Conservation (phyloP, 352 stramenopile species). For the Elongisporangium anandrum region DNA sequence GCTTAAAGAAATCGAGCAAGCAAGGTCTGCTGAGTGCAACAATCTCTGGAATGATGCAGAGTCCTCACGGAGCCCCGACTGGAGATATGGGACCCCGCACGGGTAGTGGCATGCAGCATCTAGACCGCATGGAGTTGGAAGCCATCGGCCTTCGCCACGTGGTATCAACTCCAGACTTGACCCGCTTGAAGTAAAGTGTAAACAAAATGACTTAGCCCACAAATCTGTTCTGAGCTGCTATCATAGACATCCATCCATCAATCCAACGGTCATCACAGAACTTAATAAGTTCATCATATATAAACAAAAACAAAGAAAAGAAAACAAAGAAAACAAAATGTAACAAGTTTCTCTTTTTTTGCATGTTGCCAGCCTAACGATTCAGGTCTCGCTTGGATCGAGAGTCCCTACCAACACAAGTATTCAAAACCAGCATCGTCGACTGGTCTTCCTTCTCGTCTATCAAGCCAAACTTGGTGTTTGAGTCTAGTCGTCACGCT, state of each 20-base stretch:
- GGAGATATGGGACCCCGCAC: neutral
- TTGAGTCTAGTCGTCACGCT: constrained; percentile 62
- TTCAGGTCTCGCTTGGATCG: neutral
- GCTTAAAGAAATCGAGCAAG: neutral
- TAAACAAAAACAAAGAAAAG: too few relatives aligned
- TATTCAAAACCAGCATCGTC: neutral
- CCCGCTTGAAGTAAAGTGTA: constrained; percentile 25
- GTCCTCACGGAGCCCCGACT: neutral
- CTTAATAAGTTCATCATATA: neutral
- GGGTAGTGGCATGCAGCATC: neutral
- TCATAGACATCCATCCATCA: neutral
- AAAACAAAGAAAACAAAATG: neutral
- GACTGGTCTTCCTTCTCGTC: constrained; percentile 1
- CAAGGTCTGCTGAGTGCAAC: neutral
- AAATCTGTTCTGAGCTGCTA: neutral
- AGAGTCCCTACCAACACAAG: neutral
- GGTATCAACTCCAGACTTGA: constrained; percentile 55
- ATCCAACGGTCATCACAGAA: neutral
- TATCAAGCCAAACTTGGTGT: constrained; percentile 3
- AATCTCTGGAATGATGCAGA: neutral
- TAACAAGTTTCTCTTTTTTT: neutral
- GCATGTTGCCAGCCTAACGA: neutral
- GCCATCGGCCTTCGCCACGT: constrained; percentile 50
- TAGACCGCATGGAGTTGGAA: constrained; percentile 9
- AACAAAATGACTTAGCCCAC: constrained; percentile 10